A percentile compares a stretch with the other conserved stretches of the same genome.
Conservation (phyloP, 2,329 filamentous ascomycete species). For the Falciphora oryzae region DNA sequence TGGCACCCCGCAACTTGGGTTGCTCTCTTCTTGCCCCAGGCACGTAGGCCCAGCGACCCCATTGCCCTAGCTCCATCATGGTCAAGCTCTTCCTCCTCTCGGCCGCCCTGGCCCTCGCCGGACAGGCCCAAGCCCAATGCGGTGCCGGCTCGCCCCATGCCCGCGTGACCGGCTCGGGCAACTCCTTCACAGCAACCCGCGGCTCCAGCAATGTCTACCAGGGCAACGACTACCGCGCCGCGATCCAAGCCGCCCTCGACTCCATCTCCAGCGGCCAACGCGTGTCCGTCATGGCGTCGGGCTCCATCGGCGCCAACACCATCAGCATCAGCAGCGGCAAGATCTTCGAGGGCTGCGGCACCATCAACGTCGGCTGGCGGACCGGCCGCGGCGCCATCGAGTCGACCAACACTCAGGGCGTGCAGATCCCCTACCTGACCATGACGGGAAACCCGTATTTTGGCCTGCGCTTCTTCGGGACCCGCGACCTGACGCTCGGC, state of each 20-base stretch:
- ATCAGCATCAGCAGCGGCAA: constrained; percentile 46
- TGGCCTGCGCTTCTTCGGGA: constrained; percentile 49
- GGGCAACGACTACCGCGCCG: constrained; percentile 46
- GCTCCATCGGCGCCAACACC: constrained; percentile 48
- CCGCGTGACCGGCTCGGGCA: constrained; percentile 40
- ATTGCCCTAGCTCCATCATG: neutral
- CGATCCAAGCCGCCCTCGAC: constrained; percentile 49
- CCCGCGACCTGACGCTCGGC: constrained; percentile 40
- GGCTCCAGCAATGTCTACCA: constrained; percentile 42
- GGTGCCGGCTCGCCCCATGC: constrained; percentile 41
- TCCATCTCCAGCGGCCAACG: constrained; percentile 45
- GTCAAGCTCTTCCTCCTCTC: constrained; percentile 25
- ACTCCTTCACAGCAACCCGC: constrained; percentile 35
- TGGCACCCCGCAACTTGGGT: too few species aligned
- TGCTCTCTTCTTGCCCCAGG: too few species aligned
- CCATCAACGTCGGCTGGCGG: constrained; percentile 39
- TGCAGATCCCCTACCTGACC: constrained; percentile 49
- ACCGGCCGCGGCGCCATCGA: constrained; percentile 48
- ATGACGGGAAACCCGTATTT: constrained; percentile 56
- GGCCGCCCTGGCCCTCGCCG: constrained; percentile 34
- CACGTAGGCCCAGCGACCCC: too few species aligned
- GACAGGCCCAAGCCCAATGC: constrained; percentile 36
- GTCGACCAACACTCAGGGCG: constrained; percentile 37
- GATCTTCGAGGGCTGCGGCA: constrained; percentile 54
- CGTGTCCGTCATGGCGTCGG: constrained; percentile 47